Percentiles rank a stretch among this genome's conserved stretches.
phyloP scores from a whole-genome alignment of 2,329 filamentous ascomycete genomes.

The Acephala macrosclerotiorum region DNA sequence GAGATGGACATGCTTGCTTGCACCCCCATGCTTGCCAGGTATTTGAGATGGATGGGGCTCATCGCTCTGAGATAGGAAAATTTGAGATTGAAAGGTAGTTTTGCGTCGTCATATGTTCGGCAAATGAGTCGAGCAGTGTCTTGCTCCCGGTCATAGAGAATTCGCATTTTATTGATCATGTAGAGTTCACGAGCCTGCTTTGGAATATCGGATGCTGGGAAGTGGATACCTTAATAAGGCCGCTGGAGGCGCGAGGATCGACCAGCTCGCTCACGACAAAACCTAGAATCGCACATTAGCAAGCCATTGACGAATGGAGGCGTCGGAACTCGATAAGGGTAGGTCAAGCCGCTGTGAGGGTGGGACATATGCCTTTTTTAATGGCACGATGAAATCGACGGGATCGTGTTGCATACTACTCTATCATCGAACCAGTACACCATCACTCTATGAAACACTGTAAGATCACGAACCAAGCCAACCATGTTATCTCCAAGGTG shows the following conservation, averaged over 20 bases:
- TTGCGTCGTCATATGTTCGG: slow-evolving; percentile 73
- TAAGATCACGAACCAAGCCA: slow-evolving; percentile 29
- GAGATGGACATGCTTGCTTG: slow-evolving; percentile 92
- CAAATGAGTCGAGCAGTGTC: slow-evolving; percentile 84
- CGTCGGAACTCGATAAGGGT: too few relatives aligned
- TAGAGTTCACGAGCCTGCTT: slow-evolving; percentile 85
- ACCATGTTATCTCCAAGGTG: slow-evolving; percentile 26
- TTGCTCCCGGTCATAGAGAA: slow-evolving; percentile 63
- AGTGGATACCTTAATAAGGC: slow-evolving; percentile 52
- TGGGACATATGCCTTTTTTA: too few relatives aligned
- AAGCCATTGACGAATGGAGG: too few relatives aligned
- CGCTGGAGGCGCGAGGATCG: neutral
- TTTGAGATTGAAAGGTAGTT: slow-evolving; percentile 79
- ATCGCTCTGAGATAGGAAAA: slow-evolving; percentile 85
- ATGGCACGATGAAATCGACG: too few relatives aligned
- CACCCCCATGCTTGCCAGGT: slow-evolving; percentile 84
- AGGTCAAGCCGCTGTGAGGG: too few relatives aligned
- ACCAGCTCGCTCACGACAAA: slow-evolving; percentile 13
- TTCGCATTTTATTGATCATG: slow-evolving; percentile 83
- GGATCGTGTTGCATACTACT: too few relatives aligned
- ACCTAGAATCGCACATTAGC: slow-evolving; percentile 2
- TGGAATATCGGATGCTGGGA: slow-evolving; percentile 84
- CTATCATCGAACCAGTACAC: slow-evolving; percentile 30
- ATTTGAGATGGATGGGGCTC: slow-evolving; percentile 87
- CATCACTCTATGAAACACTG: slow-evolving; percentile 29